These are phyloP conservation scores for Amanita muscaria DNA, from an alignment of 768 basidiomycete genomes.

Conservation along the genomic window DNA sequence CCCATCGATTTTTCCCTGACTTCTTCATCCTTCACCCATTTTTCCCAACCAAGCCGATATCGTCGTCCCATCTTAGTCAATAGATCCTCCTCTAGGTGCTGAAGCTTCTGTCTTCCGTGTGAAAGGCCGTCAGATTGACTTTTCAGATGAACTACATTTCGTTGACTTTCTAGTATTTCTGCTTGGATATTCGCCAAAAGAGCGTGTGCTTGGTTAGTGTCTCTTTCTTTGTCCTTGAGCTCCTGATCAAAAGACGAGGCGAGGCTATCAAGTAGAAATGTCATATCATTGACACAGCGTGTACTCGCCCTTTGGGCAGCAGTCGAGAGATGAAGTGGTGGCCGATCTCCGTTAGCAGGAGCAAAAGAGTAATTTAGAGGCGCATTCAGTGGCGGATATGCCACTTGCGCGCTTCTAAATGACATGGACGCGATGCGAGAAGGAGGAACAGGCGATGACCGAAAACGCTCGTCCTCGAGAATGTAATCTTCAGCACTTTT, in stretches of 20 bases:
- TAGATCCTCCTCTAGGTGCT: slow-evolving; percentile 57
- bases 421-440: slow-evolving; percentile 62
- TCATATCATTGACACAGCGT: slow-evolving; percentile 75
- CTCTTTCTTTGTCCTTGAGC: slow-evolving; percentile 83
- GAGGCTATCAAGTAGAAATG: slow-evolving; percentile 78
- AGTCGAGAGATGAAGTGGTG: slow-evolving; percentile 76
- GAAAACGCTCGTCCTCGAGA: slow-evolving; percentile 94
- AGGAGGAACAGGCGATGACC: slow-evolving; percentile 78
- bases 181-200: slow-evolving; percentile 79
- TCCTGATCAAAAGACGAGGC: slow-evolving; percentile 90
- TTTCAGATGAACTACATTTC: slow-evolving; percentile 62
- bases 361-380: slow-evolving; percentile 34
- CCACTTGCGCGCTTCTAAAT: slow-evolving; percentile 61
- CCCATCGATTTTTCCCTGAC: slow-evolving; percentile 62
- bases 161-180: slow-evolving; percentile 82
- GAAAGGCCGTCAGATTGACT: slow-evolving; percentile 58
- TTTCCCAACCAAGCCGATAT: slow-evolving; percentile 85
- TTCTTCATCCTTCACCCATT: slow-evolving; percentile 86
- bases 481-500: slow-evolving; percentile 99
- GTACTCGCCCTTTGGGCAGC: slow-evolving; percentile 83
- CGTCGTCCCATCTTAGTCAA: slow-evolving; percentile 69
- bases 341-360: slow-evolving; percentile 49
- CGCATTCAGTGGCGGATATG: slow-evolving; percentile 39
- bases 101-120: slow-evolving; percentile 48
- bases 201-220: slow-evolving; percentile 83